Percentiles rank a stretch among this genome's conserved stretches.
Conservation (phyloP, 352 stramenopile species). For the Phytopythium kandeliae region DNA sequence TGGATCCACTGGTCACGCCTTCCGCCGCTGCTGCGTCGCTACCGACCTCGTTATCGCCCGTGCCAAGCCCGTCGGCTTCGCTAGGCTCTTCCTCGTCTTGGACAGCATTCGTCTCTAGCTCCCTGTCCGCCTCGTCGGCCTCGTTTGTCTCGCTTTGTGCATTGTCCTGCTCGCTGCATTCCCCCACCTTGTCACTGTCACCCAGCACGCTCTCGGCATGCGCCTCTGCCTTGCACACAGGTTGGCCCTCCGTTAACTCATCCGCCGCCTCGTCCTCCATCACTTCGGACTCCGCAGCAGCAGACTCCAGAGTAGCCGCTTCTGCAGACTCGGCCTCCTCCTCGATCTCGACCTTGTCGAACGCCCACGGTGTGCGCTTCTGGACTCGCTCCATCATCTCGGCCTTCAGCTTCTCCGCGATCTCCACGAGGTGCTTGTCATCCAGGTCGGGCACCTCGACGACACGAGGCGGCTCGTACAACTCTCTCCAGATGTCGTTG, state of each 20-base stretch:
- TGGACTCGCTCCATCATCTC: conserved; percentile 32
- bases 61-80: conserved; percentile 6
- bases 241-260: neutral
- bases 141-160: conserved; percentile 2
- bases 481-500: conserved; percentile 60
- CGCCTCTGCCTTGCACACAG: neutral
- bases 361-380: conserved; percentile 66
- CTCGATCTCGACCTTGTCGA: conserved; percentile 20
- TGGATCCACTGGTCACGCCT: neutral
- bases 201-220: neutral
- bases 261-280: conserved; percentile 7
- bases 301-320: conserved; percentile 13
- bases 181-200: conserved; percentile 9
- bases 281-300: conserved; percentile 14
- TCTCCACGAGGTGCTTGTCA: conserved; percentile 36
- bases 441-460: conserved; percentile 61
- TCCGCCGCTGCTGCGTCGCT: neutral
- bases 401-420: conserved; percentile 36
- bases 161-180: conserved; percentile 9
- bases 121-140: conserved; percentile 1
- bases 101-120: neutral
- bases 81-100: conserved; percentile 11
- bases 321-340: conserved; percentile 13
- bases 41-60: conserved; percentile 8
- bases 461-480: conserved; percentile 60